Evolutionary conservation across 2,329 filamentous ascomycete genomes (phyloP).

Genomic region (Xylaria sp.): DNA sequence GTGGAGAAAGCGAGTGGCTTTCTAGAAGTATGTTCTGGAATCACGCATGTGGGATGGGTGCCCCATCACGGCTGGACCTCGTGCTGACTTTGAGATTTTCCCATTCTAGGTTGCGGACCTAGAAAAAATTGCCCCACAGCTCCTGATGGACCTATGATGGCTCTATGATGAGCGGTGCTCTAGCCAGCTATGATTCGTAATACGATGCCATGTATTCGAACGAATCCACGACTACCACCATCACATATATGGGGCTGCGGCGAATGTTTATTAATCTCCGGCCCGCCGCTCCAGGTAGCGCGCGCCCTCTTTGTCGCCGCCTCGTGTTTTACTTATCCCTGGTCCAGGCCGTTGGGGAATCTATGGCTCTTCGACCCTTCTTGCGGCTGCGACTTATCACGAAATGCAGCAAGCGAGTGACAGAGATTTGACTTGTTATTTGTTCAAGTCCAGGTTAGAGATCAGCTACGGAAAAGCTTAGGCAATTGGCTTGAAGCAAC

Average conservation of each 20-base stretch:
- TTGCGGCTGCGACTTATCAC: neutral
- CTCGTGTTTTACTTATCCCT: neutral
- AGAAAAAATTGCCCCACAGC: slow-evolving; percentile 78
- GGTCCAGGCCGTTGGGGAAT: neutral
- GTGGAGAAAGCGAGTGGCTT: slow-evolving; percentile 66
- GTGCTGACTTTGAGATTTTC: slow-evolving; percentile 10
- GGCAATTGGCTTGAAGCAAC: slow-evolving; percentile 3
- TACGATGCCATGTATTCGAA: slow-evolving; percentile 1
- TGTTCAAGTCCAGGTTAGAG: neutral
- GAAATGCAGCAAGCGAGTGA: neutral
- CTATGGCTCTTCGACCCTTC: neutral
- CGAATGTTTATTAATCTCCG: neutral
- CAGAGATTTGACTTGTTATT: neutral
- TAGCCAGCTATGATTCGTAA: neutral
- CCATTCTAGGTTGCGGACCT: slow-evolving; percentile 69
- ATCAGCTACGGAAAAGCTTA: neutral
- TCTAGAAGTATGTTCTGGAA: slow-evolving; percentile 57
- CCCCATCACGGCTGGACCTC: neutral
- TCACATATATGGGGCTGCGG: neutral
- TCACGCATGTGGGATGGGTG: neutral
- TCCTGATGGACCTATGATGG: slow-evolving; percentile 85
- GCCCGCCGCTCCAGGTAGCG: neutral
- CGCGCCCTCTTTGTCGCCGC: neutral
- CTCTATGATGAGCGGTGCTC: slow-evolving; percentile 54
- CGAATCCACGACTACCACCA: slow-evolving; percentile 1